phyloP scores from a whole-genome alignment of 768 basidiomycete species.

The Leccinum truebloodii region DNA sequence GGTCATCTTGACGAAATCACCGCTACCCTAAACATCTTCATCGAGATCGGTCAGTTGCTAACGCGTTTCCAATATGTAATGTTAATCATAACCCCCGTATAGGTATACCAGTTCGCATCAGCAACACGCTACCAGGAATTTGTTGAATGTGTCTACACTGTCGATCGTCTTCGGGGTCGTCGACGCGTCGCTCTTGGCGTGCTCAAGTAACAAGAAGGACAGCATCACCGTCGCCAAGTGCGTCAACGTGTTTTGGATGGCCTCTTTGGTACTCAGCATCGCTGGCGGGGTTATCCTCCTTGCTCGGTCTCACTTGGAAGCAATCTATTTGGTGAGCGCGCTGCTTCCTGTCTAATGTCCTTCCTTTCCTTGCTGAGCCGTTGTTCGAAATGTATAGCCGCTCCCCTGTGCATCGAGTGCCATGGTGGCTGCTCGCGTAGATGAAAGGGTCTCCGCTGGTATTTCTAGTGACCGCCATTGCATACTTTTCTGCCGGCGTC shows the following conservation, averaged over 20 bases:
- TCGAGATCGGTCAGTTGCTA: constrained; percentile 46
- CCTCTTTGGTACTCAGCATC: constrained; percentile 52
- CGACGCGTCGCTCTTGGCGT: constrained; percentile 49
- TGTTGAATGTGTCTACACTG: constrained; percentile 52
- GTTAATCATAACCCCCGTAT: constrained; percentile 14
- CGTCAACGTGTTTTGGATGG: constrained; percentile 56
- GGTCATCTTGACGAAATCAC: constrained; percentile 53
- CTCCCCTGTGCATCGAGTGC: constrained; percentile 52
- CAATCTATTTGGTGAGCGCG: constrained; percentile 50
- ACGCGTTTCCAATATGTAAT: neutral
- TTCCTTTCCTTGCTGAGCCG: neutral
- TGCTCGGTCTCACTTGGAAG: constrained; percentile 55
- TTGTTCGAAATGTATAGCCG: constrained; percentile 30
- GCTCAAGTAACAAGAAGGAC: constrained; percentile 37
- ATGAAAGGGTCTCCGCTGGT: constrained; percentile 82
- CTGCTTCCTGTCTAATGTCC: neutral
- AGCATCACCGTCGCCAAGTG: constrained; percentile 33
- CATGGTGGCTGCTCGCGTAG: constrained; percentile 67
- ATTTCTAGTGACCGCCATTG: constrained; percentile 79
- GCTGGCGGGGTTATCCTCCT: constrained; percentile 42
- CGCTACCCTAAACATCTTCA: constrained; percentile 46
- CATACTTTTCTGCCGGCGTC: constrained; percentile 76
- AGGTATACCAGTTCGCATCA: constrained; percentile 56
- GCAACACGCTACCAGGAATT: constrained; percentile 46
- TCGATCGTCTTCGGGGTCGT: constrained; percentile 56